Evolutionary conservation across 495 filamentous ascomycete genomes (phyloP).

Genomic region (Trichoderma erinaceum): DNA sequence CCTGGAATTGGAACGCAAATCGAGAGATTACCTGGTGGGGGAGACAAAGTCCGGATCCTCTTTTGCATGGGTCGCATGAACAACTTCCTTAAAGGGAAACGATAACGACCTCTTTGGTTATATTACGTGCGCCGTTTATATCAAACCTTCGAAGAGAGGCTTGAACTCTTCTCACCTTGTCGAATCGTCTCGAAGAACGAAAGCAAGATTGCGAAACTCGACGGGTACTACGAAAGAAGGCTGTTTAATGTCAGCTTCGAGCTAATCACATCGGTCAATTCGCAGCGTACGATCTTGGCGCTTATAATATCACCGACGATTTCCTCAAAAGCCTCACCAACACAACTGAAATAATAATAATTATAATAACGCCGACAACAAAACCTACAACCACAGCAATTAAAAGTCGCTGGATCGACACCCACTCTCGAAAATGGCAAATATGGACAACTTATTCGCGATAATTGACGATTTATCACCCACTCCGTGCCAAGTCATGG

Average conservation of each 20-base stretch:
- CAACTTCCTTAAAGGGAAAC: conserved; percentile 9
- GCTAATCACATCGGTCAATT: not conserved
- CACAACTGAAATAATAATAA: not conserved
- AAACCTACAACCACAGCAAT: not conserved
- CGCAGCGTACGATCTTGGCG: not conserved
- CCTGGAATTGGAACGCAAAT: conserved; percentile 10
- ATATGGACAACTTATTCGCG: not conserved
- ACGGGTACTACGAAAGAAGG: too few species aligned
- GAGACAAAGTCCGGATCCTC: not conserved
- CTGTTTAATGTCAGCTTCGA: too few species aligned
- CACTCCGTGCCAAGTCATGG: not conserved
- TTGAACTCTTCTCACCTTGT: not conserved
- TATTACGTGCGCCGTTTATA: not conserved
- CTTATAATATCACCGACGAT: not conserved
- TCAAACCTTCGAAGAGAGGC: not conserved
- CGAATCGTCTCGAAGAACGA: not conserved
- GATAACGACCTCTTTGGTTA: not conserved
- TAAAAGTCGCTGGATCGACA: not conserved
- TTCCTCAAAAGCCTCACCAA: not conserved
- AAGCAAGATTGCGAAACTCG: not conserved
- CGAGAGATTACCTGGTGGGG: conserved; percentile 12
- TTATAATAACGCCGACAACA: not conserved
- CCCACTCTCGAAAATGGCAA: not conserved
- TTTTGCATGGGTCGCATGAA: conserved; percentile 8
- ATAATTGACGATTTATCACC: not conserved